Base-by-base conservation (phyloP, 73 alveolate species). In the Symbiodinium natans region DNA sequence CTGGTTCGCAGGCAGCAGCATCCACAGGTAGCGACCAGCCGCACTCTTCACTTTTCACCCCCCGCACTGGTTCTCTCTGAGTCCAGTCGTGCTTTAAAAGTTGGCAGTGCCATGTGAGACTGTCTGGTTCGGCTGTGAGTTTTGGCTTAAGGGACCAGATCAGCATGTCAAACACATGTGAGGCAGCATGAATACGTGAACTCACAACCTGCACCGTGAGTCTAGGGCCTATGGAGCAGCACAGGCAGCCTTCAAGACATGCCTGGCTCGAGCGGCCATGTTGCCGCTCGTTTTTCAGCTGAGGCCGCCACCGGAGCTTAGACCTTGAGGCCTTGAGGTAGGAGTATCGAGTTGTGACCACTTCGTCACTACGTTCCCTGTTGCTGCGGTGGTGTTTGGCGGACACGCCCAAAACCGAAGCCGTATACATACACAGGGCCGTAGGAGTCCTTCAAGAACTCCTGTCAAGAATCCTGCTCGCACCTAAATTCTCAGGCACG, bases 401-500 rank as follows among this genome's bases (percentile, higher is more conserved):
- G 71, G 71, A 52, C 31, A 11, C 29, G 71, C 71, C 71, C 71
- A 29, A 52, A 52, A 52, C 71, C 71, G 1, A 52, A 52, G 71
- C 71, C 71, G 15, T 52, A 29, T 29, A 52, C 71, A 8, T 29
- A 23, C 71, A 52, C 68, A 52, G 21, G 21, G n/a, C 71, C 80
- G 36, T 63, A 63, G 80, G 80, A 63, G 9, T 63, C 36, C 80
- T 27, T 17, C 19, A 63, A 23, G 80, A n/a, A 6, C 80, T 63
- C 80, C 80, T 63, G 80, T 63, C 80, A 63, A 63, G 36, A 63
- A 63, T 63, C 33, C 33, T 23, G 80, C 80, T 27, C 80, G 80
- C 80, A 63, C 80, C 80, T 63, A 63, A 63, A 63, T 63, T 63
- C 80, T 63, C 80, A 63, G 80, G 80, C 80, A 63, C 80, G 80